Evolutionary conservation across 75 land plant genomes (phyloP).

Genomic region (Larix kaempferi): DNA sequence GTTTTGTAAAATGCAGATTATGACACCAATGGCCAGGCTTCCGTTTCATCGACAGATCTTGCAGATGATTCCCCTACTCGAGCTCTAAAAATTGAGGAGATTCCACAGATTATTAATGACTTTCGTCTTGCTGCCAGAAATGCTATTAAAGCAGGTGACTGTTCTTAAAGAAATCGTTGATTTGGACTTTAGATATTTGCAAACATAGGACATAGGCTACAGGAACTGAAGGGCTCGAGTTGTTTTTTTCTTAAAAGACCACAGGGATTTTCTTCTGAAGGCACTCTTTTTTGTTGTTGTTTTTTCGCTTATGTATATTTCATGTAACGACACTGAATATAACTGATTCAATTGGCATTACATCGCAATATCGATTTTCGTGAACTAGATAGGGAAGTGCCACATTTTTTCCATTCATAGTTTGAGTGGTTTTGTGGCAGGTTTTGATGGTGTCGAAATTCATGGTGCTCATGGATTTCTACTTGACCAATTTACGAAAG

Average conservation of each 20-base stretch:
- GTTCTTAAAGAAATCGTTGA: neutral
- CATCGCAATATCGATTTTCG: neutral
- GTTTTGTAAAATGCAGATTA: neutral
- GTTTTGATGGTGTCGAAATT: constrained; percentile 52
- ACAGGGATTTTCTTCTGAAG: no score
- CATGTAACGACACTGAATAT: no score
- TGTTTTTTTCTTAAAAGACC: no score
- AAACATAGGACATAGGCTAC: no score
- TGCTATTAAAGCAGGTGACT: constrained; percentile 68
- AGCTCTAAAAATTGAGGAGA: constrained; percentile 57
- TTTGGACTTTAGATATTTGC: neutral
- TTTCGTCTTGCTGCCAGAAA: constrained; percentile 77
- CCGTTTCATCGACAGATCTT: constrained; percentile 12
- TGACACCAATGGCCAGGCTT: constrained; percentile 38
- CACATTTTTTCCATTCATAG: neutral
- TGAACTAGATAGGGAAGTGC: neutral
- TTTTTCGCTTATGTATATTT: no score
- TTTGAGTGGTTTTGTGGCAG: constrained; percentile 4
- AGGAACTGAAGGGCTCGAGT: no score
- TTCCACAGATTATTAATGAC: constrained; percentile 59
- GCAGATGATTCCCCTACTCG: constrained; percentile 47
- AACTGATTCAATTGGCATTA: neutral
- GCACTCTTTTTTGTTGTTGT: no score
- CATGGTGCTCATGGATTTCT: constrained; percentile 39
- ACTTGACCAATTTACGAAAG: constrained; percentile 39